These are phyloP conservation scores for Lathyrus oleraceus DNA, from an alignment of 306 rosid species.

Conservation along the genomic window DNA sequence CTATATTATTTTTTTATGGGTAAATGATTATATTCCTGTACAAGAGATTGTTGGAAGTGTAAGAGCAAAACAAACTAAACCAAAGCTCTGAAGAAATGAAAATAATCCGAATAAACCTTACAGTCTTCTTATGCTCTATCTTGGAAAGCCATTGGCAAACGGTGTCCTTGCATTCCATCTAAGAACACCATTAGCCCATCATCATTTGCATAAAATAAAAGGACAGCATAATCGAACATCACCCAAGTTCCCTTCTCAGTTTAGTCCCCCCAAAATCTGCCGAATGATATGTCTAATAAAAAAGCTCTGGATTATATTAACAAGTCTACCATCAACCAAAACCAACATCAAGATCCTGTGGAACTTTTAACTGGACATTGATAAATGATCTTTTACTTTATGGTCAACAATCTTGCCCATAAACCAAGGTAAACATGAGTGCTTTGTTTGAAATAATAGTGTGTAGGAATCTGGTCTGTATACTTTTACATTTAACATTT, in stretches of 20 bases:
- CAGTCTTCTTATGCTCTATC: background rate
- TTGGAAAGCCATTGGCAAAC: too few species aligned
- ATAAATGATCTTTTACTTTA: too few species aligned
- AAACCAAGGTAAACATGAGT: slow-evolving; percentile 17
- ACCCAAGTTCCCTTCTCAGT: slow-evolving; percentile 18
- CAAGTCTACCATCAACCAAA: too few species aligned
- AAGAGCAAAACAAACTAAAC: slow-evolving; percentile 10
- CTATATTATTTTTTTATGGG: slow-evolving; percentile 6
- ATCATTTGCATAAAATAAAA: slow-evolving; percentile 10
- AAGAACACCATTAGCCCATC: background rate
- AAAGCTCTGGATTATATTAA: slow-evolving; percentile 20
- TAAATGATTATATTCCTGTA: slow-evolving; percentile 12
- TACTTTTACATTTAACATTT: slow-evolving; percentile 14
- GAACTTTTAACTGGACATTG: too few species aligned
- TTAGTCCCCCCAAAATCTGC: slow-evolving; percentile 18
- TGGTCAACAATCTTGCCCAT: too few species aligned
- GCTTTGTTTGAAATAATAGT: slow-evolving; percentile 20
- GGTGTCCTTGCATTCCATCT: slow-evolving; percentile 9
- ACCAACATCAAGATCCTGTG: too few species aligned
- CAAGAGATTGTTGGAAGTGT: slow-evolving; percentile 25
- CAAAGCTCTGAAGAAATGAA: slow-evolving; percentile 31
- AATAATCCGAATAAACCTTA: slow-evolving; percentile 1
- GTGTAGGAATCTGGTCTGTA: slow-evolving; percentile 23
- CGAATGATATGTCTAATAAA: background rate
- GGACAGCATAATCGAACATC: slow-evolving; percentile 3